These are phyloP conservation scores for Prunella vulgaris DNA, from an alignment of 257 asterid species.

Conservation along the genomic window DNA sequence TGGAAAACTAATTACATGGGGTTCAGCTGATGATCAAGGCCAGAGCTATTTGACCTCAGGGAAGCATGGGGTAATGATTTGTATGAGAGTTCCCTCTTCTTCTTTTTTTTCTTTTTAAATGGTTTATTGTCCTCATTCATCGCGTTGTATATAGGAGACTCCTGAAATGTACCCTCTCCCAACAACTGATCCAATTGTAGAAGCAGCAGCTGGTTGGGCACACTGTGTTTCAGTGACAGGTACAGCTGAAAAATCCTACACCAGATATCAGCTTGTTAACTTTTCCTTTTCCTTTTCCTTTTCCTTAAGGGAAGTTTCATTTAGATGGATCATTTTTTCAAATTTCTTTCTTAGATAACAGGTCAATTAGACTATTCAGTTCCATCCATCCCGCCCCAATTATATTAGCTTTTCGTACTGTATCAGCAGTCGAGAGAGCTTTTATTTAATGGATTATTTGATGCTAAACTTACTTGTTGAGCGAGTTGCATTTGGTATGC, in stretches of 20 bases:
- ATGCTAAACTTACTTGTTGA: not conserved
- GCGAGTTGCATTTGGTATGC: conserved; percentile 12
- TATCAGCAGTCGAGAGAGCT: not conserved
- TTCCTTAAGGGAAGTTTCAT: not conserved
- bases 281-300: not conserved
- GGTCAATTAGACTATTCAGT: not conserved
- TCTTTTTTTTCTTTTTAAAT: conserved; percentile 1
- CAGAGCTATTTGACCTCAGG: conserved; percentile 79
- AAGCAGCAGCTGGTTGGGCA: conserved; percentile 87
- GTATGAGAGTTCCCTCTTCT: not conserved
- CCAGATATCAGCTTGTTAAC: not conserved
- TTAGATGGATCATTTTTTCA: not conserved
- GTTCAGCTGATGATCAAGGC: conserved; percentile 88
- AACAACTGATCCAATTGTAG: conserved; percentile 39
- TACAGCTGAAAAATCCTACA: conserved; percentile 7
- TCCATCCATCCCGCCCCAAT: not conserved
- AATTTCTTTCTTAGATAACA: not conserved
- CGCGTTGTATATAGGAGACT: conserved; percentile 37
- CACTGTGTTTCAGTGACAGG: conserved; percentile 73
- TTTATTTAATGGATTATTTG: not conserved
- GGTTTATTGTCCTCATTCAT: conserved; percentile 24
- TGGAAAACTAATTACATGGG: conserved; percentile 70
- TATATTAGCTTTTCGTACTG: not conserved
- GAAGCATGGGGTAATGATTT: conserved; percentile 66
- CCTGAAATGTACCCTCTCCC: conserved; percentile 65